Evolutionary conservation across 2,329 filamentous ascomycete genomes (phyloP).

Genomic region (Passalora sequoiae): DNA sequence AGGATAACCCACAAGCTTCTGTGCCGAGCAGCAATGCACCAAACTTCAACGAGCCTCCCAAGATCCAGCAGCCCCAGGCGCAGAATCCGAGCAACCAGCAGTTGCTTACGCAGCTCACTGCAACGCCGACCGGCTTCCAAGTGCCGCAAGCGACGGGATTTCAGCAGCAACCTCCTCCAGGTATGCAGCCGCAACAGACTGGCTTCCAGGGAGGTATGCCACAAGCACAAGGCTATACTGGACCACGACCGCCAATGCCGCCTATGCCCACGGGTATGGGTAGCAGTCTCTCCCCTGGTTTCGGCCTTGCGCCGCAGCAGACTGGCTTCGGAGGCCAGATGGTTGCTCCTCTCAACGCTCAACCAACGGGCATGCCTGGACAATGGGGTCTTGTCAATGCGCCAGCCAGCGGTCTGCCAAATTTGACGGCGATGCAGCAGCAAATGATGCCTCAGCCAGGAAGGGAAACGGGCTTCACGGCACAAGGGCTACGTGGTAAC

Average conservation of each 20-base stretch:
- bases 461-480: conserved; percentile 80
- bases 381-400: conserved; percentile 99
- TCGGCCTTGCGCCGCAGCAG: conserved; percentile 50
- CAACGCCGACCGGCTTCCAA: conserved; percentile 52
- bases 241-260: conserved; percentile 72
- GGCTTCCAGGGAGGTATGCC: conserved; percentile 56
- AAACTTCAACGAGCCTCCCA: conserved; percentile 58
- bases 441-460: conserved; percentile 97
- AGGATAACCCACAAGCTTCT: conserved; percentile 57
- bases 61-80: conserved; percentile 49
- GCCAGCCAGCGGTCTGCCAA: conserved; percentile 80
- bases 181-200: conserved; percentile 50
- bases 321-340: conserved; percentile 63
- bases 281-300: conserved; percentile 33
- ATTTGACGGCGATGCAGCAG: conserved; percentile 85
- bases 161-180: conserved; percentile 23
- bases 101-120: conserved; percentile 53
- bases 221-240: conserved; percentile 73
- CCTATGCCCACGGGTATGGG: conserved; percentile 75
- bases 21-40: conserved; percentile 62
- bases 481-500: conserved; percentile 82
- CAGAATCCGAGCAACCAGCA: conserved; percentile 65
- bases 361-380: conserved; percentile 86
- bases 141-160: conserved; percentile 54
- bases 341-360: conserved; percentile 67